Evolutionary conservation across 306 rosid species (phyloP), one percentile per base, ranked within the genome.

Genomic region (Acacia confusa): DNA sequence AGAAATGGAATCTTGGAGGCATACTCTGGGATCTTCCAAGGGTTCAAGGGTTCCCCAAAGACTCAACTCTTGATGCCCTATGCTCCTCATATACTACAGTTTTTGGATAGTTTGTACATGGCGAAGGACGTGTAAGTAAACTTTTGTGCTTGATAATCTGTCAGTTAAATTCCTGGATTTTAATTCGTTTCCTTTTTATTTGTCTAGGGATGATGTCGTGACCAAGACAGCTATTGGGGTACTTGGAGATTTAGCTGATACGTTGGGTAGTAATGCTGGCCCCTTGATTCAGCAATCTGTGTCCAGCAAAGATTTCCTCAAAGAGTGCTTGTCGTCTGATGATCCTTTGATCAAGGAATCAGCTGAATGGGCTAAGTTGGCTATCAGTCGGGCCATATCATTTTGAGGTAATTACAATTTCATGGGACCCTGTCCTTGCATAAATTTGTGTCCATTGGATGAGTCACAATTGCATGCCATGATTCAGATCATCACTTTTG

Each of bases 401-500:
- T 57, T 57, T 57, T 57, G 64, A 57, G 64, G 64, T 57, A 57
- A 57, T 22, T 9, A 22, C 63, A 55, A n/a, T 55, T n/a, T 55
- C 63, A n/a, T 55, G 28, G 61, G 63, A 55, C 27, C 12, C 27
- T n/a, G 27, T 57, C 64, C 64, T 57, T 57, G 30, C 28, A n/a
- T 57, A 57, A 57, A 20, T 57, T 57, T 57, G 11, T 22, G 30
- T 2, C 30, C 64, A n/a, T 7, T 22, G 15, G 2, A 87, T 89
- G 66, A 89, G 93, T 92, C 89, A 70, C 89, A 78, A 86, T 80
- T 90, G 94, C 97, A 92, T 94, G 92, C 12, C 61, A 20, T 19
- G 24, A 55, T 6, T 55, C 25, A 8, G 61, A 90, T 87, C 91
- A 82, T 87, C 90, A 86, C 86, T 88, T 92, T 87, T 89, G 90